Base-by-base conservation (phyloP, 192 early-diverging fungal genomes). In the Coemansia sp. region DNA sequence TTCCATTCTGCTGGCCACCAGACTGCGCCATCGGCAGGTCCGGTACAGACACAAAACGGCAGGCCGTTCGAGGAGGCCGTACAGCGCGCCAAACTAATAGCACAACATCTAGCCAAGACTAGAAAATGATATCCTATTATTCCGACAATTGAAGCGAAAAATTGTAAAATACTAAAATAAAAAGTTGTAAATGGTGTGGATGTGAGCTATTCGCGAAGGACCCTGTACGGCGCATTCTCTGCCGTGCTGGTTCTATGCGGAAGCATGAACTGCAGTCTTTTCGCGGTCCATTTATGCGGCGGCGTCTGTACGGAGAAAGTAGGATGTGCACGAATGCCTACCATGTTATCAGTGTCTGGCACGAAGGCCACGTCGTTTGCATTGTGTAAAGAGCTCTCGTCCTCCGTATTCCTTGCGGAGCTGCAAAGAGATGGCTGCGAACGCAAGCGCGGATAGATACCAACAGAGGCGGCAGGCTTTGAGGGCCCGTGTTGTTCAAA, bases 1-100 rank as follows among this genome's bases (percentile, higher is more conserved):
- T 82, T 82, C n/a, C 68, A 53, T 18, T 66, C 74, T 16, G 68
- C 57, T 23, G 68, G 70, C 1, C 51, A 62, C 57, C 49, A 64
- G 30, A 61, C 35, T 12, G 18, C 49, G 6, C 60, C 33, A 14
- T 14, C 49, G 24, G 41, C 48, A 43, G 53, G 18, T 36, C 43
- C 59, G 21, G 44, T 44, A 16, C 70, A 62, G 26, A 33, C 76
- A 14, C 60, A 67, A 10, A 66, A 68, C 53, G 53, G 44, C 24
- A 72, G 60, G 48, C 45, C 71, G 9, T 73, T 82, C 46, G 68
- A 67, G 12, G 74, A 82, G 21, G 79, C 79, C 30, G 43, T 82
- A 44, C 67, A 73, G 16, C 73, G 79, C 3, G 79, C 79, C 49
- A 76, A 65, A 51, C 67, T 69, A 21, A 81, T 81, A 51, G 79